Base-by-base conservation (phyloP, 2,329 filamentous ascomycete genomes). In the Aspergillus unguis region DNA sequence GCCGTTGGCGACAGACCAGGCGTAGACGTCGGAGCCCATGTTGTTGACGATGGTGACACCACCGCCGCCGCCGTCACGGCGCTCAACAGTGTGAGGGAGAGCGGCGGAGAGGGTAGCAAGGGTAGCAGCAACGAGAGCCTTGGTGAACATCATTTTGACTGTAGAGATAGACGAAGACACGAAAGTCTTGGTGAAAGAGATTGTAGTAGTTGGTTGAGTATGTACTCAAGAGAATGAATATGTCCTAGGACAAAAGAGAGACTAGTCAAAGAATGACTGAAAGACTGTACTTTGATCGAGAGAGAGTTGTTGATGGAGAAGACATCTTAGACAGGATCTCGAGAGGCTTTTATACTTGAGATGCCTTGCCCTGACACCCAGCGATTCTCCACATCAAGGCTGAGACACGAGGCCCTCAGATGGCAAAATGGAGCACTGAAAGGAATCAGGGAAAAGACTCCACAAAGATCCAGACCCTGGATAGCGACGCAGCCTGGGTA, bases 21-120 rank as follows among this genome's bases (percentile, higher is more conserved):
- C 65, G 59, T 74, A 74, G 60, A 74, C 58, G 55, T 66, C 59
- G 42, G 60, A 44, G 42, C 58, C 51, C 58, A 73, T 67, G 62
- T 69, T 67, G 67, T 75, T 75, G 60, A 65, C 57, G 55, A 75
- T 71, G 53, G 53, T 59, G 54, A 72, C 71, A 38, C 61, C 59
- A 48, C 70, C 69, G 44, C 60, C 50, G 43, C 32, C 47, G 45
- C 54, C 60, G 40, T 55, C 47, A 48, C 63, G 65, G 40, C 58
- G 59, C 43, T 59, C 58, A 59, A 66, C 55, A 53, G 59, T 58
- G 52, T 57, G 52, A 36, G 55, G 56, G 33, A 58, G 54, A 48
- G 56, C 56, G 42, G 54, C 40, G 44, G 54, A 37, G 47, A 52
- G 50, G 38, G 54, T 45, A 38, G 56, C 56, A 52, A 56, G 43